Percentiles rank a stretch among this genome's conserved stretches.
phyloP scores from a whole-genome alignment of 768 basidiomycete species.

The Trametes cinnabarina region DNA sequence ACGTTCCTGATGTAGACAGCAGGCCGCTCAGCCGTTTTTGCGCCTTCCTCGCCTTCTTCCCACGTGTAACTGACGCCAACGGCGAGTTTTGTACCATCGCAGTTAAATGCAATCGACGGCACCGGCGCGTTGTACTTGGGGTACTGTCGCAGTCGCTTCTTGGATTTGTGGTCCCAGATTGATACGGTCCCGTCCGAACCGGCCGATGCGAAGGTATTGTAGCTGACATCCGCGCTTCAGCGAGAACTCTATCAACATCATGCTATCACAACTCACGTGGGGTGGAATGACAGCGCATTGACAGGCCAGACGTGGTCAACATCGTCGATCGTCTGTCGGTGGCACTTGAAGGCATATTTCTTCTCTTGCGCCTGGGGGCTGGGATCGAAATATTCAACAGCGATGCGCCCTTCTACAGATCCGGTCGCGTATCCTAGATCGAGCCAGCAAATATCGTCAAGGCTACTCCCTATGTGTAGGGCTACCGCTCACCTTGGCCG shows the following conservation, averaged over 20 bases:
- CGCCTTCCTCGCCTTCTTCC: constrained; percentile 80
- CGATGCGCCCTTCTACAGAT: constrained; percentile 93
- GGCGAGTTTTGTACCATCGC: constrained; percentile 78
- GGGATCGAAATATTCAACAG: constrained; percentile 95
- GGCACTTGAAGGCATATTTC: constrained; percentile 97
- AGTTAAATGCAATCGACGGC: constrained; percentile 79
- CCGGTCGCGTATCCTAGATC: constrained; percentile 78
- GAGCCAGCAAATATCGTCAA: background rate
- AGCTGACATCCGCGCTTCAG: constrained; percentile 44
- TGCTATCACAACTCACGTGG: constrained; percentile 48
- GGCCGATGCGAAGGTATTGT: constrained; percentile 93
- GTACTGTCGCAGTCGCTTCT: constrained; percentile 91
- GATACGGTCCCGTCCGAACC: constrained; percentile 94
- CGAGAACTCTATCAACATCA: too few species aligned
- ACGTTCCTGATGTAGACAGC: constrained; percentile 59
- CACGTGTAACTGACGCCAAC: constrained; percentile 87
- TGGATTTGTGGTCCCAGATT: constrained; percentile 96
- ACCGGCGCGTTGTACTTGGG: constrained; percentile 74
- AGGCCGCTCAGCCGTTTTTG: constrained; percentile 61
- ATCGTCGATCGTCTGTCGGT: constrained; percentile 84
- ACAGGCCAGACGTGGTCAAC: constrained; percentile 97
- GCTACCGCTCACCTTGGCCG: constrained; percentile 66
- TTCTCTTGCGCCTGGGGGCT: constrained; percentile 72
- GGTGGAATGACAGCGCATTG: constrained; percentile 93
- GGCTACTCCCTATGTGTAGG: background rate